Base-by-base conservation (phyloP, 208 protist species). In the Entamoeba moshkovskii region DNA sequence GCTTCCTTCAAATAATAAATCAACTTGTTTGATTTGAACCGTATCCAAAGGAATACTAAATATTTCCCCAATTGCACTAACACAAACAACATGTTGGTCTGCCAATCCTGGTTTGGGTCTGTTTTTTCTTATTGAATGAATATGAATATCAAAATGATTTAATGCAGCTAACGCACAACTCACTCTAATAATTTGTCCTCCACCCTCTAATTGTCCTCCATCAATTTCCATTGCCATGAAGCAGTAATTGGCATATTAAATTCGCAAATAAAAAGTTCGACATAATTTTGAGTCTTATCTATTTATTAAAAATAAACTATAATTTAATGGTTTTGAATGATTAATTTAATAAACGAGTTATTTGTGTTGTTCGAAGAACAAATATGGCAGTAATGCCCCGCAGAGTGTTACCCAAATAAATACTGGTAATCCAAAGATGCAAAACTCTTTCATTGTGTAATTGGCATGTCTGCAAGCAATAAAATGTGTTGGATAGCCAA, bases 181-280 rank as follows among this genome's bases (percentile, higher is more conserved):
- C 5, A n/a, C n/a, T 29, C 73, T 8, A 13, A 92, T 46, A 44
- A 92, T 92, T 45, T 92, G 73, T 44, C 73, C 73, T 29, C 73
- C 73, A 46, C 73, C 73, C n/a, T 92, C 73, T 2, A 85, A 29
- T 85, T 85, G 59, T 13, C 29, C 0, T 33, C 59, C 59, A 38
- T 85, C 59, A 42, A 85, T 85, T 85, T 85, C 59, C 59, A 85
- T 85, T 85, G 49, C n/a, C n/a, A n/a, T n/a, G n/a, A n/a, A n/a
- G n/a, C n/a, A n/a, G n/a, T n/a, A n/a, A n/a, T n/a, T n/a, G n/a
- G n/a, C n/a, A n/a, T n/a, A n/a, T n/a, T n/a, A n/a, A n/a, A n/a
- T n/a, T n/a, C n/a, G n/a, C n/a, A n/a, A n/a, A n/a, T n/a, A n/a
- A n/a, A n/a, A n/a, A n/a, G n/a, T n/a, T n/a, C n/a, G 5, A 52